A percentile compares a stretch with the other conserved stretches of the same genome.
phyloP scores from a whole-genome alignment of 768 basidiomycete genomes.

The Leccinum variicolor region DNA sequence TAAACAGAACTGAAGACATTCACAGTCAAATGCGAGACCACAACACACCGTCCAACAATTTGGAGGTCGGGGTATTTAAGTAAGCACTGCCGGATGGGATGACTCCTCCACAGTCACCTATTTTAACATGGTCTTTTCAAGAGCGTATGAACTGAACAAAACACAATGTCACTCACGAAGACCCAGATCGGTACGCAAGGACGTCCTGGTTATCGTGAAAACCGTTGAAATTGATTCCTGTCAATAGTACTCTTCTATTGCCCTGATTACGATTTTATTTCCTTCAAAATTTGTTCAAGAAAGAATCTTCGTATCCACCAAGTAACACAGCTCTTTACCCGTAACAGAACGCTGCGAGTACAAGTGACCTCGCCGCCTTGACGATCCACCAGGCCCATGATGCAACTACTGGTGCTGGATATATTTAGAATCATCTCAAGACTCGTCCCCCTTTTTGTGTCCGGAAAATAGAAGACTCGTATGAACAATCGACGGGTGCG shows the following conservation, averaged over 20 bases:
- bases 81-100: conserved; percentile 1
- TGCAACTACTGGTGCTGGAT: no score
- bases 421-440: neutral
- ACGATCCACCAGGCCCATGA: neutral
- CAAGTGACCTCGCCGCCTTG: no score
- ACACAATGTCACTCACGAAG: conserved; percentile 6
- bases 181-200: conserved; percentile 5
- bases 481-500: neutral
- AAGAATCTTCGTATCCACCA: conserved; percentile 19
- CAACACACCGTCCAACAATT: conserved; percentile 3
- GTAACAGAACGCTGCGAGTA: conserved; percentile 11
- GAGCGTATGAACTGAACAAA: conserved; percentile 8
- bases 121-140: conserved; percentile 5
- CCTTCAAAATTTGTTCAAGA: conserved; percentile 7
- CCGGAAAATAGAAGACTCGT: neutral
- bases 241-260: conserved; percentile 14
- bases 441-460: neutral
- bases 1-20: neutral
- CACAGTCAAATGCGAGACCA: neutral
- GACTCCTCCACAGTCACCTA: conserved; percentile 2
- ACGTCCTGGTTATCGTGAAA: neutral
- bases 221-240: neutral
- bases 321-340: conserved; percentile 2
- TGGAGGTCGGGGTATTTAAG: conserved; percentile 13
- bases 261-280: conserved; percentile 12